Conservation (phyloP, 495 filamentous ascomycete genomes). For the Mytilinidion resinicola region DNA sequence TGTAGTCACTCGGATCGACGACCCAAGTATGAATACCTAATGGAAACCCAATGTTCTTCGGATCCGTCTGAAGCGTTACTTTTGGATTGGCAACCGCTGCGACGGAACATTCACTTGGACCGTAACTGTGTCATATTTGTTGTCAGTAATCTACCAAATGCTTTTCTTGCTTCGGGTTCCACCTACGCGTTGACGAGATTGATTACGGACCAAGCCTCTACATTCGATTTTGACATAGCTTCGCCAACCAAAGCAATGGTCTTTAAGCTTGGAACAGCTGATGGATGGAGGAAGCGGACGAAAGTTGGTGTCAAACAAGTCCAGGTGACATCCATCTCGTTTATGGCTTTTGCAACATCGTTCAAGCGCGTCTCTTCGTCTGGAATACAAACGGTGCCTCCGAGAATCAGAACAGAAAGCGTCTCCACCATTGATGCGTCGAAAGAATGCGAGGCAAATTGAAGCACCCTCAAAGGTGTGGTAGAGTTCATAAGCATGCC, state of each 20-base stretch:
- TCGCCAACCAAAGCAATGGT: conserved; percentile 41
- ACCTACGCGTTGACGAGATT: conserved; percentile 30
- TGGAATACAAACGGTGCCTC: conserved; percentile 47
- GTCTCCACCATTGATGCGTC: conserved; percentile 43
- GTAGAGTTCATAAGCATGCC: too few species aligned
- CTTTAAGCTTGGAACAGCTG: conserved; percentile 33
- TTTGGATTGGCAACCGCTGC: conserved; percentile 17
- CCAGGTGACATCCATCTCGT: not conserved
- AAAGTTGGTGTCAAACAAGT: too few species aligned
- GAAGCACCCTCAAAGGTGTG: conserved; percentile 36
- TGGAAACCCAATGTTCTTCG: conserved; percentile 29
- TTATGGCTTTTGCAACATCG: not conserved
- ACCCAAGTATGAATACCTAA: conserved; percentile 35
- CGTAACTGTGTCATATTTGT: too few species aligned
- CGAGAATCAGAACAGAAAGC: conserved; percentile 37
- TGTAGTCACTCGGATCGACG: conserved; percentile 31
- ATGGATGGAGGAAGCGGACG: conserved; percentile 35
- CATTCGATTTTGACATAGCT: conserved; percentile 18
- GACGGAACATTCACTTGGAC: conserved; percentile 32
- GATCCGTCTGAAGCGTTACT: conserved; percentile 13
- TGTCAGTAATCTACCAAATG: too few species aligned
- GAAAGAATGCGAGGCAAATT: conserved; percentile 45
- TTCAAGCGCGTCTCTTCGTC: conserved; percentile 31
- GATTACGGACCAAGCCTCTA: conserved; percentile 14
- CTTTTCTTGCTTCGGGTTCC: conserved; percentile 4